phyloP scores from a whole-genome alignment of 352 stramenopile species.

The Pythium phragmiticola region DNA sequence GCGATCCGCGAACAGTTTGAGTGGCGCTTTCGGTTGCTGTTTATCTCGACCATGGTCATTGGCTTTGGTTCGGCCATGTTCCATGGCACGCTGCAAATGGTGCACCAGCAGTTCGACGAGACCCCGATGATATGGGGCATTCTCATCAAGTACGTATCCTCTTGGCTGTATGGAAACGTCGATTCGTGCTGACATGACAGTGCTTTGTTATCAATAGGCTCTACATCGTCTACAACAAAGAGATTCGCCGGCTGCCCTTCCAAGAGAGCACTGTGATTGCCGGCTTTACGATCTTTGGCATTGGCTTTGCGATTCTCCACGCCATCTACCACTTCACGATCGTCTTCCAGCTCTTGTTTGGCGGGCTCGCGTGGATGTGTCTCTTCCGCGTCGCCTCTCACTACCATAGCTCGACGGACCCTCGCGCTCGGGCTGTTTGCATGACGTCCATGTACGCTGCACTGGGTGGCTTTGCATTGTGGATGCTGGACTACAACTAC shows the following conservation, averaged over 20 bases:
- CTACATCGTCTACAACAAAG: conserved; percentile 83
- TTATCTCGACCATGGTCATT: conserved; percentile 77
- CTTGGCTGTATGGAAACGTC: not conserved
- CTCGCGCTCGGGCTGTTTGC: conserved; percentile 52
- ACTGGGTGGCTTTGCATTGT: conserved; percentile 66
- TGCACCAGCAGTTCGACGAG: conserved; percentile 83
- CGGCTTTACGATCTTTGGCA: conserved; percentile 52
- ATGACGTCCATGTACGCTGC: conserved; percentile 56
- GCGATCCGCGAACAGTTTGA: conserved; percentile 70
- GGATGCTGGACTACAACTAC: conserved; percentile 83
- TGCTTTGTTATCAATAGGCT: conserved; percentile 33
- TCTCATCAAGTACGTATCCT: conserved; percentile 46
- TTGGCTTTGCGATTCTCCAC: conserved; percentile 69
- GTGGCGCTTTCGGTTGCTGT: conserved; percentile 71
- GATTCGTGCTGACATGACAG: not conserved
- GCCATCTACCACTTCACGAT: conserved; percentile 75
- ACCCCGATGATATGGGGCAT: conserved; percentile 86
- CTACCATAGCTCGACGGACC: conserved; percentile 59
- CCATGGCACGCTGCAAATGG: conserved; percentile 78
- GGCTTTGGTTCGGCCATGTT: conserved; percentile 84
- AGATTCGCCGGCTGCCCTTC: conserved; percentile 47
- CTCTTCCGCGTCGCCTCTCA: conserved; percentile 51
- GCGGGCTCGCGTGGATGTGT: conserved; percentile 49
- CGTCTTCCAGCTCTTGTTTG: conserved; percentile 79
- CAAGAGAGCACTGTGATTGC: conserved; percentile 38